These are phyloP conservation scores for Sarocladium oryzae DNA, from an alignment of 2,329 filamentous ascomycete genomes.

Conservation along the genomic window DNA sequence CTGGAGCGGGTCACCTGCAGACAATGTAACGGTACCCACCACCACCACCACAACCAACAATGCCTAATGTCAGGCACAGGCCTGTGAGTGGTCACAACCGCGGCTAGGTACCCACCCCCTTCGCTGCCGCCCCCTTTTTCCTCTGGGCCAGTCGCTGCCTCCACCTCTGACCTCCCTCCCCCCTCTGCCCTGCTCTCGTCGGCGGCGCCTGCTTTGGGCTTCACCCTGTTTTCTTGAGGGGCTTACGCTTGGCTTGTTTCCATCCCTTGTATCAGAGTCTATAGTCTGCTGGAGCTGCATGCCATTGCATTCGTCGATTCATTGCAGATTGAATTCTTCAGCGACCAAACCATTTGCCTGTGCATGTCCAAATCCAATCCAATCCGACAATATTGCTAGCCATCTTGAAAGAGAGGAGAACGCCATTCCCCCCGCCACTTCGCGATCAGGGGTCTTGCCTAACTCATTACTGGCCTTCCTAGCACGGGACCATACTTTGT, in stretches of 20 bases:
- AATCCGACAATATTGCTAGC: conserved; percentile 3
- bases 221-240: background rate
- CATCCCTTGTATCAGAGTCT: no score
- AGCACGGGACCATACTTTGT: conserved; percentile 3
- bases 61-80: conserved; percentile 8
- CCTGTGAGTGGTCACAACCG: conserved; percentile 4
- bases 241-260: background rate
- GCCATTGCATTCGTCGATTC: background rate
- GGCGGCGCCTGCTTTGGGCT: background rate
- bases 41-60: background rate
- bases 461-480: background rate
- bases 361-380: no score
- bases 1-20: background rate
- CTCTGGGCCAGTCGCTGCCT: no score
- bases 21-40: background rate
- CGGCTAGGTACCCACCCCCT: background rate
- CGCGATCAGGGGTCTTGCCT: background rate
- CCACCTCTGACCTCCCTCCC: no score
- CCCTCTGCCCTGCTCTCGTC: background rate
- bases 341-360: background rate
- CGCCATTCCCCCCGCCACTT: background rate
- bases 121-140: conserved; percentile 9
- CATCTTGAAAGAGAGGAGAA: background rate
- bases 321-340: background rate
- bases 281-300: no score